Evolutionary conservation across 805 yeast species (phyloP).

Genomic region (Saccharomycopsis lassenensis): DNA sequence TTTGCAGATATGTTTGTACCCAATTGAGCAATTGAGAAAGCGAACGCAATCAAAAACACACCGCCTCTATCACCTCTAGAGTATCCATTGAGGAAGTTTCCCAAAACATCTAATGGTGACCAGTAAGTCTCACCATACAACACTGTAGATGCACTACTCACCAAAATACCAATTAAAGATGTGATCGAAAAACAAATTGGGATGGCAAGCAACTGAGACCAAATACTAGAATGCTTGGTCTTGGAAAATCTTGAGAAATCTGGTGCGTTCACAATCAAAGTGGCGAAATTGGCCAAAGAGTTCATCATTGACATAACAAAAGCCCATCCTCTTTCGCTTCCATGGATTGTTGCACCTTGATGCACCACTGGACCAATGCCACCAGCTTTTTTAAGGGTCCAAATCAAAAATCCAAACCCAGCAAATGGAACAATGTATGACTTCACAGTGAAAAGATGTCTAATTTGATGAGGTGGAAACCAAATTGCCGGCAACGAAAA

Average conservation of each 20-base stretch:
- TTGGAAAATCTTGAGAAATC: conserved; percentile 80
- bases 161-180: conserved; percentile 74
- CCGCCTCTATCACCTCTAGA: conserved; percentile 63
- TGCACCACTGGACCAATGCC: conserved; percentile 69
- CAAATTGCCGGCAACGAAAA: conserved; percentile 70
- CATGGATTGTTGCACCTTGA: conserved; percentile 40
- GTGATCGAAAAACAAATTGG: conserved; percentile 74
- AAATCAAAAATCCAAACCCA: conserved; percentile 69
- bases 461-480: conserved; percentile 70
- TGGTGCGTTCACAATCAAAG: conserved; percentile 81
- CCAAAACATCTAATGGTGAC: conserved; percentile 75
- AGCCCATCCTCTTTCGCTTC: conserved; percentile 70
- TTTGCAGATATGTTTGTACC: conserved; percentile 72
- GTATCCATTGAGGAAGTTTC: conserved; percentile 44
- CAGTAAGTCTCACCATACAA: conserved; percentile 64
- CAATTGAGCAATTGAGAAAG: conserved; percentile 64
- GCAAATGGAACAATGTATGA: conserved; percentile 73
- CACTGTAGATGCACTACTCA: conserved; percentile 64
- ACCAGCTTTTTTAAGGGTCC: conserved; percentile 73
- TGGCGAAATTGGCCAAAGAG: conserved; percentile 76
- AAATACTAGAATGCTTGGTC: conserved; percentile 38
- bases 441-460: conserved; percentile 77
- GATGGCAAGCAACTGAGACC: conserved; percentile 53
- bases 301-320: conserved; percentile 71
- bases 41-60: conserved; percentile 61